Evolutionary conservation across 2,329 filamentous ascomycete genomes (phyloP).

Genomic region (Trichoderma oligosporum): DNA sequence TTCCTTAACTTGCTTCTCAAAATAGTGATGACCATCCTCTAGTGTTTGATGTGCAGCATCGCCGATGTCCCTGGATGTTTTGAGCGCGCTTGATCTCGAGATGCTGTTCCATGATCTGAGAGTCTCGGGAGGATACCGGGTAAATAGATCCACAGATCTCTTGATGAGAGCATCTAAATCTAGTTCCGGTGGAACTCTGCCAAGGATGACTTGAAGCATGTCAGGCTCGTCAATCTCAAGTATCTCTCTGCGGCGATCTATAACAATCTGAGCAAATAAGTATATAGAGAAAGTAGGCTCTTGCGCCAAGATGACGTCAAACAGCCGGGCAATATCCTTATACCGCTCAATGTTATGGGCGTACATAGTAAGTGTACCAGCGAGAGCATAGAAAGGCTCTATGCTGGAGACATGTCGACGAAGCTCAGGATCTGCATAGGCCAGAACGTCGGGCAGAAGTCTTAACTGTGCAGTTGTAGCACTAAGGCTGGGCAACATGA

Average conservation of each 20-base stretch:
- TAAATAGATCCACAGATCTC: conserved; percentile 61
- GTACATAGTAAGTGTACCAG: conserved; percentile 93
- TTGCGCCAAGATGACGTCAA: conserved; percentile 83
- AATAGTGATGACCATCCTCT: conserved; percentile 62
- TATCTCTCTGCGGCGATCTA: conserved; percentile 77
- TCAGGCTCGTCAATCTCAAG: conserved; percentile 88
- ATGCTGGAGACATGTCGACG: conserved; percentile 71
- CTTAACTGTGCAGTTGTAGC: conserved; percentile 82
- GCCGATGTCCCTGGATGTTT: conserved; percentile 63
- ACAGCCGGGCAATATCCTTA: conserved; percentile 80
- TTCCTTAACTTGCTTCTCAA: conserved; percentile 68
- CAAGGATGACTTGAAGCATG: conserved; percentile 84
- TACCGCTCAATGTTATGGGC: conserved; percentile 93
- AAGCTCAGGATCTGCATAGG: conserved; percentile 66
- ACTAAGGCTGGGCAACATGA: conserved; percentile 86
- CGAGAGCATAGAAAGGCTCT: conserved; percentile 87
- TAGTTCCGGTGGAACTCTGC: conserved; percentile 77
- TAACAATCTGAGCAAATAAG: conserved; percentile 83
- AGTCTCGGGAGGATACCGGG: conserved; percentile 64
- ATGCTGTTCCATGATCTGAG: conserved; percentile 70
- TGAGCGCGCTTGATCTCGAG: conserved; percentile 74
- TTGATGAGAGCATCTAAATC: conserved; percentile 74
- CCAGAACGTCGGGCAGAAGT: conserved; percentile 78
- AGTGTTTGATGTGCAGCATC: conserved; percentile 54
- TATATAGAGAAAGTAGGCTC: conserved; percentile 90